Evolutionary conservation across 192 early-diverging fungal species (phyloP).

Genomic region (Powellomyces hirtus): DNA sequence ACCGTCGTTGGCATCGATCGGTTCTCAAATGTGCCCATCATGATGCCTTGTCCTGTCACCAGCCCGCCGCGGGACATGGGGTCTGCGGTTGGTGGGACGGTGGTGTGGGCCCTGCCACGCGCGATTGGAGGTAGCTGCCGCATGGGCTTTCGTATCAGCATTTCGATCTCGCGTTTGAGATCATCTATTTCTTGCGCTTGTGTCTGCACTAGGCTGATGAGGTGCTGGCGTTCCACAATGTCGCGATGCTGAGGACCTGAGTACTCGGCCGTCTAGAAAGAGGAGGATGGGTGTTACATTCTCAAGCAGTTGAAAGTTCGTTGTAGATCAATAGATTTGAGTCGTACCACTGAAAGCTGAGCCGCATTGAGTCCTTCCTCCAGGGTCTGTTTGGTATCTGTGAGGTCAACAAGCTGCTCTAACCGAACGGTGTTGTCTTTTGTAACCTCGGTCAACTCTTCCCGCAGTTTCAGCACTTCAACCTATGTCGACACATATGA

Average conservation of each 20-base stretch:
- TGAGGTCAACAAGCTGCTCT: conserved; percentile 46
- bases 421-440: conserved; percentile 52
- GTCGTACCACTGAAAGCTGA: conserved; percentile 49
- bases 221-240: conserved; percentile 46
- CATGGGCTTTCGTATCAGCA: conserved; percentile 48
- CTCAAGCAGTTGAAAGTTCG: neutral
- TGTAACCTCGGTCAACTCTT: conserved; percentile 44
- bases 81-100: neutral
- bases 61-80: neutral
- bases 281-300: neutral
- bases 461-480: conserved; percentile 38
- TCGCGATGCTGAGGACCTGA: conserved; percentile 51
- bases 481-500: conserved; percentile 25
- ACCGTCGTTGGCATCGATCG: neutral
- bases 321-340: neutral
- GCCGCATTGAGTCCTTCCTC: conserved; percentile 50
- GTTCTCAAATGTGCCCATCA: neutral
- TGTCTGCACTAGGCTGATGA: conserved; percentile 44
- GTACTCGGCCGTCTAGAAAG: conserved; percentile 49
- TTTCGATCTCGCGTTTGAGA: conserved; percentile 52
- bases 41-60: conserved; percentile 7
- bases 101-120: neutral
- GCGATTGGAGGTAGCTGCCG: conserved; percentile 24
- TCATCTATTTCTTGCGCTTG: conserved; percentile 54
- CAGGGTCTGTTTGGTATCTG: conserved; percentile 41